Base-by-base conservation (phyloP, 2,329 filamentous ascomycete genomes). In the Sclerotinia trifoliorum region DNA sequence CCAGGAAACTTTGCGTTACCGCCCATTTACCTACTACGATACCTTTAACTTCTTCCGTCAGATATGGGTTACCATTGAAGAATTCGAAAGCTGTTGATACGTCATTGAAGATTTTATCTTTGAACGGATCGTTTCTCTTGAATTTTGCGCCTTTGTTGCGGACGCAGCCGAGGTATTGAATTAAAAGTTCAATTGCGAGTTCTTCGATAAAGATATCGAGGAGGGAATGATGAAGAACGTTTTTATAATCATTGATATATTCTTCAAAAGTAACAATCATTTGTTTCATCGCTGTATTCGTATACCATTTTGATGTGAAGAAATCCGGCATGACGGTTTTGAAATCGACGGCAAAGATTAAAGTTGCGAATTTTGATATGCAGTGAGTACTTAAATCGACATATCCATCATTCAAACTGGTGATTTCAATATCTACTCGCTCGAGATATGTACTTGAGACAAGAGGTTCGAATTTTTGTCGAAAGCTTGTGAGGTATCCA, bases 191-290 rank as follows among this genome's bases (percentile, higher is more conserved):
- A 80, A 98, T 93, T 70, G 93, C 90, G 65, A 99, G 88, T 78
- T 97, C 94, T 80, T 97, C 94, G 76, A 96, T 88, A 73, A 99
- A 90, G 74, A 98, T 93, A 77, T 97, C 94, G 68, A 91, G 88
- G 8, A 98, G 86, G 4, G 91, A 93, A 73, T 92, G 90, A 80
- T 97, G 93, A 42, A 97, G 85, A 26, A 96, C 90, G 65, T 87
- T 84, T 69, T 88, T 86, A 82, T 97, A 97, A 80, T 99, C 94
- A 76, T 85, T 81, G 74, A 98, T 86, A 80, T 99, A 99, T 80
- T 98, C 95, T 74, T 96, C 92, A 77, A 99, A 94, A 0, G 95
- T 99, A 35, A 90, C 92, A 58, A 93, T 90, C 83, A 99, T 97
- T 74, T 94, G 92, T 75, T 93, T 93, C 88, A 99, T 94, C 67